Evolutionary conservation across 805 yeast genomes (phyloP), one percentile per base, ranked within the genome.

Genomic region (Nakazawaea wickerhamii): DNA sequence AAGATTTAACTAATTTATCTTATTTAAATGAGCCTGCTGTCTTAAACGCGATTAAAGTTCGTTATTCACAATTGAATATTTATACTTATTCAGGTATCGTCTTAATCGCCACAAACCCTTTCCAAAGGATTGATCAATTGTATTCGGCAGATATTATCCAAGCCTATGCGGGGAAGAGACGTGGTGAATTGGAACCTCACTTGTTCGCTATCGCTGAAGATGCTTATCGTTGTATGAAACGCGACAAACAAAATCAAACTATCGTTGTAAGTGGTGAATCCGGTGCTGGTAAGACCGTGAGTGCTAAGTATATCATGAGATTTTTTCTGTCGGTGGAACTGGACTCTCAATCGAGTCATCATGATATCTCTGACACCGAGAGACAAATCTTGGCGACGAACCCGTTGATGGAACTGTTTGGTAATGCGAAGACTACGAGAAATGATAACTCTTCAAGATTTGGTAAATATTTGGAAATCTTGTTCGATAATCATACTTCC

Each of bases 221-320:
- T 56, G 97, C 98, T 5, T 90, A 89, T 61, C 75, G 96, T 55
- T 83, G 95, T 58, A 91, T 91, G 99, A 84, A 85, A 55, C 73
- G 81, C 38, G 95, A 88, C 54, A 69, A 76, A 31, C 73, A 78
- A 53, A 90, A 91, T 66, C 99, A 91, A 66, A 91, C 99, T 1
- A 90, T 91, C 49, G 96, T 91, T 14, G 98, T 91, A 14, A 80
- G 90, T 53, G 99, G 99, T 65, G 99, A 91, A 65, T 86, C 96
- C 5, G 99, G 99, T 64, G 98, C 99, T 22, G 99, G 99, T 63
- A 93, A 91, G 57, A 93, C 98, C 4, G 98, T 91, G 32, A 81
- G 93, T 49, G 99, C 99, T 30, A 91, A 91, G 61, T 91, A 86
- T 63, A 91, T 91, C 50, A 91, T 91, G 98, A 79, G 98, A 62